Conservation (phyloP, 2,329 filamentous ascomycete genomes). For the Cryphonectria japonica region DNA sequence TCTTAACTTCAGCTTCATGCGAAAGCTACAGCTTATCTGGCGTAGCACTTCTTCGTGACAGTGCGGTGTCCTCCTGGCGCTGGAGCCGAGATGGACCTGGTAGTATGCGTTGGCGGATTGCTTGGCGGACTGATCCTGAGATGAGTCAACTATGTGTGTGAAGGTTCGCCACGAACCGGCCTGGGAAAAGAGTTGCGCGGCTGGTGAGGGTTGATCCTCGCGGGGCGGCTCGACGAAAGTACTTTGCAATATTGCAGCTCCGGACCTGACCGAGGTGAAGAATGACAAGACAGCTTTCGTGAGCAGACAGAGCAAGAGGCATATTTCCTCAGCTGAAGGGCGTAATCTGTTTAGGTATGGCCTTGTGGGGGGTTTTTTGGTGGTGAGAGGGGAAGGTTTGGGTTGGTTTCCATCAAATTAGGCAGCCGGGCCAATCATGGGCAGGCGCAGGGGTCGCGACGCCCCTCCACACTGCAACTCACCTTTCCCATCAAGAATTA, state of each 20-base stretch:
- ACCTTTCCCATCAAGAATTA: neutral
- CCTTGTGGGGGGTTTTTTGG: neutral
- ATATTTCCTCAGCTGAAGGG: neutral
- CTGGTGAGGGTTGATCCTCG: neutral
- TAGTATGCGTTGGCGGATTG: neutral
- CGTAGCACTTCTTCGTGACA: neutral
- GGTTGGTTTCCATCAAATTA: neutral
- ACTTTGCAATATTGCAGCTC: neutral
- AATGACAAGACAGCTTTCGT: too few relatives aligned
- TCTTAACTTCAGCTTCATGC: neutral
- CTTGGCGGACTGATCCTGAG: conserved; percentile 1
- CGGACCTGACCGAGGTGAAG: neutral
- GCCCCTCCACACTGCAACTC: conserved; percentile 7
- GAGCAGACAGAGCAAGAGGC: neutral
- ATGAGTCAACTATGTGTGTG: conserved; percentile 1
- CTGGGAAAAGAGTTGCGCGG: conserved; percentile 3
- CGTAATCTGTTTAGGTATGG: neutral
- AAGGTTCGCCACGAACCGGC: neutral
- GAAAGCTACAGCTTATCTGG: neutral
- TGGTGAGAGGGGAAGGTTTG: neutral
- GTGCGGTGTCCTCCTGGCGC: too few relatives aligned
- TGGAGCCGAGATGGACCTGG: neutral
- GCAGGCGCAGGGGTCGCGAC: neutral
- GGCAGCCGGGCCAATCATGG: conserved; percentile 3
- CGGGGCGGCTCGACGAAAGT: neutral